Percentiles rank a stretch among this genome's conserved stretches.
These are phyloP conservation scores for Quercus phellos DNA, from an alignment of 331 rosid species.

Conservation along the genomic window DNA sequence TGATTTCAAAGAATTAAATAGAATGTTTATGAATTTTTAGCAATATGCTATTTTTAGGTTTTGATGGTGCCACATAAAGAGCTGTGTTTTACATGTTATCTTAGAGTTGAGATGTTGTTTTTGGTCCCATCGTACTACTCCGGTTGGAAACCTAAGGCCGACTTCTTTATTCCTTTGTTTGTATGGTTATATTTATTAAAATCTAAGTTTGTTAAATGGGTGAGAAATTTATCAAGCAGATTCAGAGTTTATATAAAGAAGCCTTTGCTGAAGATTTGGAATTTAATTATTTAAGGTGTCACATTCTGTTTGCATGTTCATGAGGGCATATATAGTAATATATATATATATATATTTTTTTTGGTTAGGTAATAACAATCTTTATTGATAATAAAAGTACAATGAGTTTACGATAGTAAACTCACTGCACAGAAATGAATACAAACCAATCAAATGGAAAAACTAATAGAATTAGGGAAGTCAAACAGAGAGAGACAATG, in stretches of 20 bases:
- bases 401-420: too few species aligned
- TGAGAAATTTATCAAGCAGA: neutral
- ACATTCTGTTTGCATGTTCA: neutral
- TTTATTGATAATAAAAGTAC: too few species aligned
- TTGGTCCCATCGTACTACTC: neutral
- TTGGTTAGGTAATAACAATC: too few species aligned
- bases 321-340: neutral
- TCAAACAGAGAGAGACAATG: too few species aligned
- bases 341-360: too few species aligned
- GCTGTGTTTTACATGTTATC: neutral
- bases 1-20: neutral
- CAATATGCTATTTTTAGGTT: neutral
- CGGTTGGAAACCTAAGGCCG: neutral
- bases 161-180: neutral
- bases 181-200: neutral
- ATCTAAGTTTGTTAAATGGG: neutral
- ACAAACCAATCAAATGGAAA: too few species aligned
- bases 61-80: neutral
- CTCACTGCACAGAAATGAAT: too few species aligned
- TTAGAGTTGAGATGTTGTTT: neutral
- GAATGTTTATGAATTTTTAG: neutral
- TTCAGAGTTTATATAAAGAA: neutral
- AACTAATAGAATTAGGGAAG: too few species aligned
- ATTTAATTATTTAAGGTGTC: neutral
- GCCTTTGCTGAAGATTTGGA: neutral